Percentiles rank a stretch among this genome's conserved stretches.
These are phyloP conservation scores for Neospermospora avenae DNA, from an alignment of 2,329 filamentous ascomycete species.

Conservation along the genomic window DNA sequence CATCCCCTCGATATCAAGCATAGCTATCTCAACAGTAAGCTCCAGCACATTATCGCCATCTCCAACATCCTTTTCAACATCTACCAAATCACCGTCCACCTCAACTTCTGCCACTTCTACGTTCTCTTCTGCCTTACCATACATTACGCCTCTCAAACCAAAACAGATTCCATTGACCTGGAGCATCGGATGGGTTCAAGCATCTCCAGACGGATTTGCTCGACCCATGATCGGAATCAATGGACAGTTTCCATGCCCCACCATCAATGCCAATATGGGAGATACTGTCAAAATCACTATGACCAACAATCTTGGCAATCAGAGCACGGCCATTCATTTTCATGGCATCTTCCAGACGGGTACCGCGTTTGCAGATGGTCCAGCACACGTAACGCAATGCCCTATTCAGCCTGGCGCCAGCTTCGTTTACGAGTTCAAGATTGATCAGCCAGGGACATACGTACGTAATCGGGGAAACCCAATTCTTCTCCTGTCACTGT, in stretches of 20 bases:
- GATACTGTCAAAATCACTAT: constrained; percentile 50
- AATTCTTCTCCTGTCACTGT: too few relatives aligned
- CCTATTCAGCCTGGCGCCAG: constrained; percentile 32
- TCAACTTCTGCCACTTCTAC: constrained; percentile 5
- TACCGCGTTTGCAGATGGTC: constrained; percentile 55
- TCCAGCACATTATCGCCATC: constrained; percentile 1
- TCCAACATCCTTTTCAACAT: background rate
- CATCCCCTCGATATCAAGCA: background rate
- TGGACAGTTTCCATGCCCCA: constrained; percentile 55
- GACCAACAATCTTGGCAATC: constrained; percentile 48
- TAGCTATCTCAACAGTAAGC: background rate
- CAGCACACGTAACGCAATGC: constrained; percentile 44
- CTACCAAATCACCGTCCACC: background rate
- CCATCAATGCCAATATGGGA: constrained; percentile 47
- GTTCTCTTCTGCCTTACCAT: constrained; percentile 5
- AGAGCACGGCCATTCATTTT: constrained; percentile 52
- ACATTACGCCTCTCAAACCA: constrained; percentile 4
- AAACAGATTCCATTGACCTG: constrained; percentile 30
- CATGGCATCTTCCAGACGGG: constrained; percentile 57
- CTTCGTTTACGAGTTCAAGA: constrained; percentile 32
- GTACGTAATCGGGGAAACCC: too few relatives aligned
- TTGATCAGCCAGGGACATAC: constrained; percentile 43
- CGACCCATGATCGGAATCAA: constrained; percentile 57
- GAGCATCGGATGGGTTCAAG: constrained; percentile 42
- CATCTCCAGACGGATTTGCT: constrained; percentile 38